These are phyloP conservation scores for Debaryomyces psychrophilus DNA, from an alignment of 1,139 yeast genomes.

Conservation along the genomic window DNA sequence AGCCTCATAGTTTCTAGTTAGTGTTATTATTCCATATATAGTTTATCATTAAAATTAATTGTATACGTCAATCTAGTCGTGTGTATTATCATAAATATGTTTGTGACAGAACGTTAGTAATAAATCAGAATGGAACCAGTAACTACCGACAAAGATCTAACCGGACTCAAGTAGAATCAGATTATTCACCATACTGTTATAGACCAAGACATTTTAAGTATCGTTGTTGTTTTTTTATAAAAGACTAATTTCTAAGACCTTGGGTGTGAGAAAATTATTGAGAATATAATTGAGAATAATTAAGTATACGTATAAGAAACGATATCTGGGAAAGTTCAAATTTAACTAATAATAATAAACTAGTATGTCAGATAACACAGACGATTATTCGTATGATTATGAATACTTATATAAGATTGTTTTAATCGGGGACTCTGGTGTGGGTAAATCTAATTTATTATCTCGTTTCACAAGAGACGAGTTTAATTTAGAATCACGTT, in stretches of 20 bases:
- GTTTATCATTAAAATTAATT: constrained; percentile 1
- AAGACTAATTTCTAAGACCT: not conserved
- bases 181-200: not conserved
- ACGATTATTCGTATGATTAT: constrained; percentile 88
- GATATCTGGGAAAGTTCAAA: constrained; percentile 1
- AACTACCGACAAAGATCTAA: not conserved
- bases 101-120: constrained; percentile 8
- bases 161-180: constrained; percentile 1
- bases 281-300: not conserved
- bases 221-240: not conserved
- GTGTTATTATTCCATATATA: constrained; percentile 2
- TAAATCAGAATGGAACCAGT: not conserved
- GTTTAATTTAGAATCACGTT: constrained; percentile 89
- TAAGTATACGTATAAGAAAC: constrained; percentile 2
- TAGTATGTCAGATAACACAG: constrained; percentile 52
- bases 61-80: not conserved
- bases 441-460: constrained; percentile 91
- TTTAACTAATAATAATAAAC: constrained; percentile 1
- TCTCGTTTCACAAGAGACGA: constrained; percentile 95
- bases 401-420: constrained; percentile 95
- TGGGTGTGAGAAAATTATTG: constrained; percentile 1
- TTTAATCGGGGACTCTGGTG: constrained; percentile 96
- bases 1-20: constrained; percentile 14
- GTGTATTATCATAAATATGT: not conserved
- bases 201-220: not conserved